These are phyloP conservation scores for Metarhizium robertsii DNA, from an alignment of 2,329 filamentous ascomycete genomes.

Conservation along the genomic window DNA sequence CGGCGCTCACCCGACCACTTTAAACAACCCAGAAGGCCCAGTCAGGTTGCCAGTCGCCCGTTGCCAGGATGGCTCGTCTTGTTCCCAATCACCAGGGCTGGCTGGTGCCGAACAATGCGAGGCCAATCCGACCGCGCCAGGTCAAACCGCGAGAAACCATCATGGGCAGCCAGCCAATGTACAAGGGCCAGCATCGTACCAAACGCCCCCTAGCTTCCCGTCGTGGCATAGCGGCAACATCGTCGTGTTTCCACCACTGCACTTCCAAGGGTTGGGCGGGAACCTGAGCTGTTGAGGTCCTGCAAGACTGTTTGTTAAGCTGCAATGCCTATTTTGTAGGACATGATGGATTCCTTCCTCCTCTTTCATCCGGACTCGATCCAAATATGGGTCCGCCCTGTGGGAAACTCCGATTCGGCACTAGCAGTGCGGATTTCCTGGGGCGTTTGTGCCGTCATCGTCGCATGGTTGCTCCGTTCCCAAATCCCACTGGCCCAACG, in stretches of 20 bases:
- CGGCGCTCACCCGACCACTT: slow-evolving; percentile 1
- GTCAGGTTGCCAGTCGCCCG: background rate
- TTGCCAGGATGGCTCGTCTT: background rate
- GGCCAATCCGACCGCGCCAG: slow-evolving; percentile 2
- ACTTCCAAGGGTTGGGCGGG: background rate
- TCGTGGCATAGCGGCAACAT: background rate
- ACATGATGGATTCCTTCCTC: too few species aligned
- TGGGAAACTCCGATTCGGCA: too few species aligned
- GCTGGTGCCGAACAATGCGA: background rate
- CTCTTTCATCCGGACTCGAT: too few species aligned
- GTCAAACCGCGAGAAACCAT: background rate
- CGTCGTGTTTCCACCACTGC: slow-evolving; percentile 1
- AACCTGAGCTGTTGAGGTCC: background rate
- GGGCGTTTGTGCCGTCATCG: background rate
- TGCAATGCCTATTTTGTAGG: too few species aligned
- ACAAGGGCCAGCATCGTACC: background rate
- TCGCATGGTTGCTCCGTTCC: background rate
- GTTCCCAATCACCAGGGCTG: background rate
- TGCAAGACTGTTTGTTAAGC: background rate
- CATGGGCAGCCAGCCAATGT: background rate
- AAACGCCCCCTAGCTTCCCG: background rate
- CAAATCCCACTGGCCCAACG: background rate
- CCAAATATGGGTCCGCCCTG: too few species aligned
- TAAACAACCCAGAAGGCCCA: too few species aligned
- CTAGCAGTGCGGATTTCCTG: too few species aligned